Evolutionary conservation across 179 eudicot species (phyloP).

Genomic region (Silene noctiflora): DNA sequence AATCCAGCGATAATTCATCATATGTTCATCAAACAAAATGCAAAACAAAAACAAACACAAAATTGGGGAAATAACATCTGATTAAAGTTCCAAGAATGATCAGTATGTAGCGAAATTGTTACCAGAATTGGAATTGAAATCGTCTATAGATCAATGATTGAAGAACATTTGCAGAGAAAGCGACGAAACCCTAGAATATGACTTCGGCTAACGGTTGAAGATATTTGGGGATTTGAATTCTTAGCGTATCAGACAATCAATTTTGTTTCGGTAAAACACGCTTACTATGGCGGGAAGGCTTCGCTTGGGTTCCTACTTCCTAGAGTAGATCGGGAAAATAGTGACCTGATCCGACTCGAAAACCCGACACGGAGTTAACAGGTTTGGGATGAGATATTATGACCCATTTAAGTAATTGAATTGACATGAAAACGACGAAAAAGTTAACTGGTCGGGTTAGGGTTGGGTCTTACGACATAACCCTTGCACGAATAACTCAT

Average conservation of each 20-base stretch:
- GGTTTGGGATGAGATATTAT: too few relatives aligned
- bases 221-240: background rate
- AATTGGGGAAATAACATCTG: background rate
- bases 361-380: too few relatives aligned
- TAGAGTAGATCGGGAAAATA: too few relatives aligned
- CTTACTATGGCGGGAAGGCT: constrained; percentile 15
- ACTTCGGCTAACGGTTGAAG: background rate
- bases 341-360: too few relatives aligned
- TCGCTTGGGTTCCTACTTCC: background rate
- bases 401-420: too few relatives aligned
- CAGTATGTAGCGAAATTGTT: background rate
- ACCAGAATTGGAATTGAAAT: background rate
- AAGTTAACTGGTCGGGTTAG: too few relatives aligned
- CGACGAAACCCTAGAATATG: background rate
- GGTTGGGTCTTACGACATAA: too few relatives aligned
- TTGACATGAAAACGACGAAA: too few relatives aligned
- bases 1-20: background rate
- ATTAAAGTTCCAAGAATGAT: background rate
- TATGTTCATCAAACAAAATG: background rate
- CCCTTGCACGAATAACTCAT: too few relatives aligned
- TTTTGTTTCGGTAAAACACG: background rate
- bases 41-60: background rate
- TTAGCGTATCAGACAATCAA: background rate
- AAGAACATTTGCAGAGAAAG: background rate
- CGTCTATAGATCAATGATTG: background rate